Percentiles rank a stretch among this genome's conserved stretches.
phyloP scores from a whole-genome alignment of 2,329 filamentous ascomycete species.

The Mycogone perniciosa region DNA sequence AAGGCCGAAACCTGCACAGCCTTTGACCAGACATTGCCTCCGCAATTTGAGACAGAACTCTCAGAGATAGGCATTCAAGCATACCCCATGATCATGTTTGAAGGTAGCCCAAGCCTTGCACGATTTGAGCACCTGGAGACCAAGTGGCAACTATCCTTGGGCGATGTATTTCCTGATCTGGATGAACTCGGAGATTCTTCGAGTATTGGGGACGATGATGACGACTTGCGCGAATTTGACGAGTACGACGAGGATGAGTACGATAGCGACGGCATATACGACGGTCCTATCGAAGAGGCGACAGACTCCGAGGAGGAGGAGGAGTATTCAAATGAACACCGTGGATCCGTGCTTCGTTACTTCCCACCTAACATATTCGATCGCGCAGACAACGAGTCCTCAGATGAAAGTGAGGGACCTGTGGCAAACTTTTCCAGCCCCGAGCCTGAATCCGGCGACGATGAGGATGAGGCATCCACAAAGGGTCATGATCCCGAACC shows the following conservation, averaged over 20 bases:
- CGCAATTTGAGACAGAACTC: neutral
- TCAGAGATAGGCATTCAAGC: constrained; percentile 14
- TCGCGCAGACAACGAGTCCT: neutral
- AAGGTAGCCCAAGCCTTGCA: constrained; percentile 15
- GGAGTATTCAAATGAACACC: neutral
- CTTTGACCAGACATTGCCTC: neutral
- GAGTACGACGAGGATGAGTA: constrained; percentile 25
- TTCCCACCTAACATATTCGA: too few relatives aligned
- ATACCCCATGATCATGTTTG: constrained; percentile 28
- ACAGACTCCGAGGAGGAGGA: constrained; percentile 17
- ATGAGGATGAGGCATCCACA: neutral
- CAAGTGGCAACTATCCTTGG: neutral
- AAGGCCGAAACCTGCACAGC: constrained; percentile 18
- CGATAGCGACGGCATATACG: constrained; percentile 36
- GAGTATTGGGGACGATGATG: constrained; percentile 9
- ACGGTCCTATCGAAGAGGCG: constrained; percentile 24
- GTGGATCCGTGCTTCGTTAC: neutral
- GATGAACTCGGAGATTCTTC: neutral
- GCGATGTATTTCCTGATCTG: neutral
- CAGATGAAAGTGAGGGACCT: constrained; percentile 8
- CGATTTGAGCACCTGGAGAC: constrained; percentile 15
- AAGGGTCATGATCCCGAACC: neutral
- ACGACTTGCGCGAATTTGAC: constrained; percentile 14
- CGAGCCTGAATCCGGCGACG: constrained; percentile 17
- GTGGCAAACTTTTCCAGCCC: constrained; percentile 26